Evolutionary conservation across 176 grass and related monocot species (phyloP).

Genomic region (Rhynchospora breviuscula): DNA sequence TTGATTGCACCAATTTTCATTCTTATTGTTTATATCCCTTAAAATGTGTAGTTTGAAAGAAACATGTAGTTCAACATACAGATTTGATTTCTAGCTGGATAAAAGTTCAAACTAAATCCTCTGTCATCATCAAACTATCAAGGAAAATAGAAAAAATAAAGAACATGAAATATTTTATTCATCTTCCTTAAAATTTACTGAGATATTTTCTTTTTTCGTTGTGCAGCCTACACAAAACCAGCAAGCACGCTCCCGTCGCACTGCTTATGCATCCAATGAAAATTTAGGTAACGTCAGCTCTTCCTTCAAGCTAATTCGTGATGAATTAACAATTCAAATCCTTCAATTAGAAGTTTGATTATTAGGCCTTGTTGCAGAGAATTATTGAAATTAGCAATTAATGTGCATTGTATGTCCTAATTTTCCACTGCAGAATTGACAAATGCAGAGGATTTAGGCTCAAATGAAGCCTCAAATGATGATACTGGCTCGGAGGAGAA

Average conservation of each 20-base stretch:
- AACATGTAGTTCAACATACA: too few relatives aligned
- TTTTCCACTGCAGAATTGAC: constrained; percentile 36
- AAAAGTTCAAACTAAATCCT: background rate
- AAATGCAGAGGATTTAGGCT: constrained; percentile 52
- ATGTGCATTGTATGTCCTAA: background rate
- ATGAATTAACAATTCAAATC: background rate
- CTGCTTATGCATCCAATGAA: constrained; percentile 67
- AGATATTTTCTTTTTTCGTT: constrained; percentile 18
- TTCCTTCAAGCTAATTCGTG: background rate
- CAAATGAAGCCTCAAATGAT: constrained; percentile 19
- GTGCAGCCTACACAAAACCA: constrained; percentile 66
- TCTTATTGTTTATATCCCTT: too few relatives aligned
- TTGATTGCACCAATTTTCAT: background rate
- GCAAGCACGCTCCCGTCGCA: constrained; percentile 49
- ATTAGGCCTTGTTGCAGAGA: background rate
- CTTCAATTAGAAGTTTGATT: background rate
- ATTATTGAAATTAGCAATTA: background rate
- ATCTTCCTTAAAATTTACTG: constrained; percentile 10
- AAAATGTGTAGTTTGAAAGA: too few relatives aligned
- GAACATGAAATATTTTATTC: constrained; percentile 15
- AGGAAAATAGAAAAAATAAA: background rate
- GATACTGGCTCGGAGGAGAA: constrained; percentile 32
- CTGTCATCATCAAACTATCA: background rate
- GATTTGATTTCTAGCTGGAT: background rate
- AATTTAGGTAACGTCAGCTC: constrained; percentile 48